Base-by-base conservation (phyloP, 257 asterid species). In the Nicotiana attenuata region DNA sequence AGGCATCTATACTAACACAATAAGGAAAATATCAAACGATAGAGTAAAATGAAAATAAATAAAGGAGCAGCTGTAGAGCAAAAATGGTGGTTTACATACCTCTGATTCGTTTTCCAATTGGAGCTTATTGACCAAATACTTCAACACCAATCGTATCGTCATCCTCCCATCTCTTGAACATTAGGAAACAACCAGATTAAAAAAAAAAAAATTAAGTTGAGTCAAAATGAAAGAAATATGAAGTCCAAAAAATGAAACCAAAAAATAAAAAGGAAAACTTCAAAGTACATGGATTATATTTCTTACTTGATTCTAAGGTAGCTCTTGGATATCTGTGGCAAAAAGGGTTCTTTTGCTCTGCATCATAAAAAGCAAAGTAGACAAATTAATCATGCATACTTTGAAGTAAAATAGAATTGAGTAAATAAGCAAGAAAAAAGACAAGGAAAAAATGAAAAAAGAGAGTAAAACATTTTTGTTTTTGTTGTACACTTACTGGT, bases 251-350 rank as follows among this genome's bases (percentile, higher is more conserved):
- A 71, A 71, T 13, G 35, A 20, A 41, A 69, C 9, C 47, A 38
- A 38, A 38, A 50, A 50, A 10, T 1, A 14, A 3, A 52, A 20
- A 20, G 4, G 2, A 4, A 82, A 60, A n/a, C 11, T 15, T 66
- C 7, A 5, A 45, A 71, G 3, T 45, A 55, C 8, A 55, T 55
- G 17, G 60, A 55, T 16, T 55, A 71, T 24, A 24, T 47, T 20
- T 16, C 66, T 89, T 90, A 96, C 99, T 92, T 94, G 94, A 94
- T 94, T 88, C 98, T 91, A 89, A 96, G 86, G 94, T 89, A 94
- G 91, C 93, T 92, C 91, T 92, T 94, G 50, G 97, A 85, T 88
- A 96, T 90, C 89, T 94, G 99, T 24, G 95, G 99, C 92, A 96
- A 91, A 86, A 84, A 89, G 31, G 96, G 93, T 85, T 96, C 93